Evolutionary conservation across 345 rosid species (phyloP).

Genomic region (Eutrema heterophyllum): DNA sequence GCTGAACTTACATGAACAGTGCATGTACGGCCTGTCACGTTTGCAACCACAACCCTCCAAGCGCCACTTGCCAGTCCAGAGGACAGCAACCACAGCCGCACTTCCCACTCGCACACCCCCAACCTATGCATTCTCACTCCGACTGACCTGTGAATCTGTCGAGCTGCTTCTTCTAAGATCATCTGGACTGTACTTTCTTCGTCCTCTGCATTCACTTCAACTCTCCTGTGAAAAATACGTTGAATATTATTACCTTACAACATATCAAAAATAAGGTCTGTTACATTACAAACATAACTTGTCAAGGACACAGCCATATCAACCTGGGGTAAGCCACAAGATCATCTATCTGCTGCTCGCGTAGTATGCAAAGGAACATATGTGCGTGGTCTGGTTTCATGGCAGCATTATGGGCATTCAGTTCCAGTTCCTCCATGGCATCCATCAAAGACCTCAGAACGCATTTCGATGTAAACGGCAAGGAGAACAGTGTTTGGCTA

Average conservation of each 20-base stretch:
- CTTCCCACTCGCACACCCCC: constrained; percentile 98
- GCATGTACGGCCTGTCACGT: constrained; percentile 95
- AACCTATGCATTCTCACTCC: constrained; percentile 93
- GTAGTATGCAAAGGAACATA: constrained; percentile 89
- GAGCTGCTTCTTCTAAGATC: constrained; percentile 73
- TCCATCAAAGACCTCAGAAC: constrained; percentile 77
- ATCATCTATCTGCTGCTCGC: constrained; percentile 84
- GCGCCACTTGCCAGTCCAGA: constrained; percentile 88
- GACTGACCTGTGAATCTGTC: constrained; percentile 63
- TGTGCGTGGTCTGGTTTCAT: constrained; percentile 85
- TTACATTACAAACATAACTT: constrained; percentile 2
- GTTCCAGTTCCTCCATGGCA: constrained; percentile 99
- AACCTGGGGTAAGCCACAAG: constrained; percentile 88
- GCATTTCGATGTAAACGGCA: constrained; percentile 77
- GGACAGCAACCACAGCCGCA: constrained; percentile 86
- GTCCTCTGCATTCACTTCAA: constrained; percentile 59
- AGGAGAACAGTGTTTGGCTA: constrained; percentile 37
- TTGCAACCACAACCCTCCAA: constrained; percentile 89
- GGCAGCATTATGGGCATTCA: constrained; percentile 77
- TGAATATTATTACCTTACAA: constrained; percentile 12
- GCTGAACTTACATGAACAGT: constrained; percentile 69
- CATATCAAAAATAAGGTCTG: not conserved
- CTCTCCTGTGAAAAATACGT: constrained; percentile 55
- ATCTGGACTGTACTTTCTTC: constrained; percentile 70
- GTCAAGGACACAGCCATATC: constrained; percentile 11